These are phyloP conservation scores for Planoprotostelium fungivorum DNA, from an alignment of 78 protist species.

Conservation along the genomic window DNA sequence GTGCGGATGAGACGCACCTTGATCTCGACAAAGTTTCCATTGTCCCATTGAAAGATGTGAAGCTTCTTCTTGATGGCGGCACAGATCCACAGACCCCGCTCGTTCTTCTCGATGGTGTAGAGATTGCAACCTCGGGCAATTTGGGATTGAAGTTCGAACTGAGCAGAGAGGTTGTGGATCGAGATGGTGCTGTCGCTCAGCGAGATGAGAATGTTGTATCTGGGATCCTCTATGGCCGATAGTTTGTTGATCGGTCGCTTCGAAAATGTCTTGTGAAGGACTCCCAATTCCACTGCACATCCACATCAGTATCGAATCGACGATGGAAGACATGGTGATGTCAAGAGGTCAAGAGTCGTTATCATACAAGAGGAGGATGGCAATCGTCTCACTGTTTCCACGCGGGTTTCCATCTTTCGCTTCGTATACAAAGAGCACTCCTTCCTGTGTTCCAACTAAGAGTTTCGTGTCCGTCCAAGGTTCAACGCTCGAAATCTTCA, in stretches of 20 bases:
- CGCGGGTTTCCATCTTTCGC: not conserved
- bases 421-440: not conserved
- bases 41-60: not conserved
- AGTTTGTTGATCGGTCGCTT: not conserved
- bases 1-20: too few species aligned
- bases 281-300: not conserved
- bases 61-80: not conserved
- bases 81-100: not conserved
- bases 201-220: not conserved
- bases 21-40: not conserved
- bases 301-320: not conserved
- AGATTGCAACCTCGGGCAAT: not conserved
- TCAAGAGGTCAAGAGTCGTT: too few species aligned
- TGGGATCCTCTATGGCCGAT: not conserved
- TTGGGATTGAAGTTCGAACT: not conserved
- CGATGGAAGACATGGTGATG: not conserved
- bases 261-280: not conserved
- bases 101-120: not conserved
- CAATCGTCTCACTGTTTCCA: not conserved
- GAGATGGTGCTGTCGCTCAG: not conserved
- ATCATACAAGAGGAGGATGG: not conserved
- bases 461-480: not conserved
- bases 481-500: not conserved
- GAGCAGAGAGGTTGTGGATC: not conserved
- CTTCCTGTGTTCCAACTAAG: not conserved